phyloP scores from a whole-genome alignment of 2,329 filamentous ascomycete genomes.

The Ceratocystis alfenasii region DNA sequence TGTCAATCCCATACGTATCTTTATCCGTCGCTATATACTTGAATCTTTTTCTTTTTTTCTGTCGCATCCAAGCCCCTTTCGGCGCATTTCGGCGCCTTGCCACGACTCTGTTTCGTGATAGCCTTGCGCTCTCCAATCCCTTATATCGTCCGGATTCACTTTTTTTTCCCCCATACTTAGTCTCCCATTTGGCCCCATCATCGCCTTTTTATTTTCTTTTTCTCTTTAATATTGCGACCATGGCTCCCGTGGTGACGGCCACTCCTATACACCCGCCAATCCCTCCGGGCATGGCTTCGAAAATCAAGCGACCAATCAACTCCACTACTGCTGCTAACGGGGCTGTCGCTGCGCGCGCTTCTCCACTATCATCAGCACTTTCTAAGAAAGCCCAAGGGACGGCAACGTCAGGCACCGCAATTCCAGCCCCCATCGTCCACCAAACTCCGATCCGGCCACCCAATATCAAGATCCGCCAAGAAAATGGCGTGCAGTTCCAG shows the following conservation, averaged over 20 bases:
- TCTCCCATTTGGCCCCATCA: background rate
- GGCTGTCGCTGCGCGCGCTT: conserved; percentile 48
- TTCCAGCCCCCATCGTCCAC: conserved; percentile 23
- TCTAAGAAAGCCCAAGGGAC: conserved; percentile 42
- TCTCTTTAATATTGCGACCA: conserved; percentile 26
- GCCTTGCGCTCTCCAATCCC: conserved; percentile 2
- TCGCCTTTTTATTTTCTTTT: background rate
- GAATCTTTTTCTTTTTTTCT: background rate
- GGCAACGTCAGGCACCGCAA: conserved; percentile 33
- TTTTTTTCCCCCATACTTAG: background rate
- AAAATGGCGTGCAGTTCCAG: conserved; percentile 35
- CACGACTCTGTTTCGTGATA: conserved; percentile 11
- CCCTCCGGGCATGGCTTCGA: conserved; percentile 30
- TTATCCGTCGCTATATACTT: background rate
- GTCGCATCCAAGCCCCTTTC: conserved; percentile 18
- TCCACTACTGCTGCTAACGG: conserved; percentile 53
- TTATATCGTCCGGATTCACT: background rate
- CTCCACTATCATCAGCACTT: conserved; percentile 45
- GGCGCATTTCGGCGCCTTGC: conserved; percentile 19
- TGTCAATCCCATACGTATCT: background rate
- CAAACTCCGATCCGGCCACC: conserved; percentile 20
- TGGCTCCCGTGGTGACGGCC: conserved; percentile 46
- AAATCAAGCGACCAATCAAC: conserved; percentile 53
- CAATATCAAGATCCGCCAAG: conserved; percentile 27
- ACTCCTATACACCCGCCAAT: conserved; percentile 33